Evolutionary conservation across 495 filamentous ascomycete genomes (phyloP).

Genomic region (Penicillium paradoxum): DNA sequence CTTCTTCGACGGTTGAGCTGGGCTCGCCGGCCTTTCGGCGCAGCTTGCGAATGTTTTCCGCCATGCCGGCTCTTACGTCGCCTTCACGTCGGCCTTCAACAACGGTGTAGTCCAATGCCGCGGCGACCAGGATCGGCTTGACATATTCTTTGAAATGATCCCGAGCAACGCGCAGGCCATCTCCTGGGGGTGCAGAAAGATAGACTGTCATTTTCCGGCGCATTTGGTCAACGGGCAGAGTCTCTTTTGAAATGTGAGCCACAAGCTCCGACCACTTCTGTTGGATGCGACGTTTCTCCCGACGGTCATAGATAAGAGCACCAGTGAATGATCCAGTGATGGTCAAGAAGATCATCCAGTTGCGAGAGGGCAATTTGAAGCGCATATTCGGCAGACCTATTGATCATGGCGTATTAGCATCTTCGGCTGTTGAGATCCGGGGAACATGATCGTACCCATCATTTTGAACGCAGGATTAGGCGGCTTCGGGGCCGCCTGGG

Average conservation of each 20-base stretch:
- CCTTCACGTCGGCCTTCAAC: constrained; percentile 87
- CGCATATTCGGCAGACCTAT: constrained; percentile 70
- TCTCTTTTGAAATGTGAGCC: constrained; percentile 76
- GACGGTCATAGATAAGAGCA: constrained; percentile 81
- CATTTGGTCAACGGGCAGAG: constrained; percentile 62
- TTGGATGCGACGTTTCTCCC: constrained; percentile 76
- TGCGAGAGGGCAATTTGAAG: constrained; percentile 85
- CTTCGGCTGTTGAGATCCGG: background rate
- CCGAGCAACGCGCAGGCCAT: constrained; percentile 72
- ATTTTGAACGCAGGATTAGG: constrained; percentile 67
- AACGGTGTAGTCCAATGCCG: constrained; percentile 90
- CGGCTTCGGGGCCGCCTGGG: constrained; percentile 40
- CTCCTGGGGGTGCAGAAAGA: constrained; percentile 77
- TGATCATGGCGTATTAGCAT: constrained; percentile 10
- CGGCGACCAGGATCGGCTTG: constrained; percentile 86
- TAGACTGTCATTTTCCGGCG: constrained; percentile 84
- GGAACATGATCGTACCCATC: constrained; percentile 51
- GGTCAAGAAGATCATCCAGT: constrained; percentile 93
- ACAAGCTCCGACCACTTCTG: constrained; percentile 84
- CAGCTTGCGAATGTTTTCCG: constrained; percentile 70
- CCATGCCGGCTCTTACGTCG: constrained; percentile 75
- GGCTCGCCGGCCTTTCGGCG: constrained; percentile 54
- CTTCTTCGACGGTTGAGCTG: constrained; percentile 34
- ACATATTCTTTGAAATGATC: constrained; percentile 96
- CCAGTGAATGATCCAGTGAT: constrained; percentile 71